Percentiles rank a stretch among this genome's conserved stretches.
Evolutionary conservation across 306 rosid species (phyloP).

Genomic region (Delonix regia): DNA sequence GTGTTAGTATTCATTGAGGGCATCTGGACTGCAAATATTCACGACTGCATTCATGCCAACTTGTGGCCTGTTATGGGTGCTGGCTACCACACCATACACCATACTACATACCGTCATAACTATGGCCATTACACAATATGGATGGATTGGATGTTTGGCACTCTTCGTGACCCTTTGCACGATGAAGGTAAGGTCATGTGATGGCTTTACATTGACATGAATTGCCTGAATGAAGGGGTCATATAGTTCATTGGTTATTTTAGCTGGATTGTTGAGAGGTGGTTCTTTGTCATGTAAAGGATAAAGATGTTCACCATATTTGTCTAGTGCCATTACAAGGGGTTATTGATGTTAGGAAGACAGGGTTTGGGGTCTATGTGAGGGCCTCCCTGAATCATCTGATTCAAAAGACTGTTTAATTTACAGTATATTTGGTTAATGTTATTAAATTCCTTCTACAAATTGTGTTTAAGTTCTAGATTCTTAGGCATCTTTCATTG

Average conservation of each 20-base stretch:
- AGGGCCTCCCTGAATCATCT: conserved; percentile 13
- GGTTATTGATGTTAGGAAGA: conserved; percentile 17
- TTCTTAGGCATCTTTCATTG: neutral
- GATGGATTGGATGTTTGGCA: conserved; percentile 99
- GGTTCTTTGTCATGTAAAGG: conserved; percentile 37
- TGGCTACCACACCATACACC: conserved; percentile 96
- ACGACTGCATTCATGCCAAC: conserved; percentile 81
- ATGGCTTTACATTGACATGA: conserved; percentile 21
- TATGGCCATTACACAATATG: conserved; percentile 89
- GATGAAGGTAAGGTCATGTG: conserved; percentile 55
- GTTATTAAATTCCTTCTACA: conserved; percentile 24
- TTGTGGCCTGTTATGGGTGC: conserved; percentile 98
- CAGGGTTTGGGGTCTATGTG: conserved; percentile 20
- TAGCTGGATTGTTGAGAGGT: conserved; percentile 1
- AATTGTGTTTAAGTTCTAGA: neutral
- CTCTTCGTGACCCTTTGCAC: conserved; percentile 72
- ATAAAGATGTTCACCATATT: conserved; percentile 15
- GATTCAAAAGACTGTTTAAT: conserved; percentile 23
- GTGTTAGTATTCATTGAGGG: conserved; percentile 69
- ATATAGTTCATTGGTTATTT: neutral
- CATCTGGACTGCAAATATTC: conserved; percentile 91
- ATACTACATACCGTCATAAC: conserved; percentile 88
- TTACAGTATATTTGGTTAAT: conserved; percentile 2
- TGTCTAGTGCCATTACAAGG: conserved; percentile 29
- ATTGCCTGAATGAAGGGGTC: neutral